These are phyloP conservation scores for Candida maltosa DNA, from an alignment of 805 yeast genomes.

Conservation along the genomic window DNA sequence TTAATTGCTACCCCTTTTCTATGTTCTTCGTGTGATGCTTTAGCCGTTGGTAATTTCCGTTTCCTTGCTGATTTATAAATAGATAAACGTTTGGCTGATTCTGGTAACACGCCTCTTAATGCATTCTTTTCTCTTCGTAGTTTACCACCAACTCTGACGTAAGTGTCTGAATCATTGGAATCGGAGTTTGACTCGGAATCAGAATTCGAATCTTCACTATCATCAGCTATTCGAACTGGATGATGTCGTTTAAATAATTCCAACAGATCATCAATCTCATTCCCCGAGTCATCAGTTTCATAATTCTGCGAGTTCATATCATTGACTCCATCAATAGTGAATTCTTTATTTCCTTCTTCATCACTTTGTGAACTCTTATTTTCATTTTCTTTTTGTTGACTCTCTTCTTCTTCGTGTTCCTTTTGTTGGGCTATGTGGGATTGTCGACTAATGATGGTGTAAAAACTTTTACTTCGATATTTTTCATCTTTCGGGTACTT, in stretches of 20 bases:
- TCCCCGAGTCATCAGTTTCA: too few relatives aligned
- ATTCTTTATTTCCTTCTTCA: slow-evolving; percentile 4
- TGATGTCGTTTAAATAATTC: slow-evolving; percentile 1
- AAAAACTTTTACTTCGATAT: slow-evolving; percentile 35
- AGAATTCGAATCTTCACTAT: slow-evolving; percentile 1
- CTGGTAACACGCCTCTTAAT: slow-evolving; percentile 36
- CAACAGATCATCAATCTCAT: slow-evolving; percentile 1
- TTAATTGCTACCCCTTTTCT: slow-evolving; percentile 37
- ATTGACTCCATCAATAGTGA: neutral
- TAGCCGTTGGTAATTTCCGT: neutral
- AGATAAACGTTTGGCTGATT: slow-evolving; percentile 33
- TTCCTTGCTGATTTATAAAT: slow-evolving; percentile 18
- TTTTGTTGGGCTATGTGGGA: slow-evolving; percentile 6
- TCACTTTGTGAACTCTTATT: neutral
- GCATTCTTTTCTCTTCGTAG: slow-evolving; percentile 24
- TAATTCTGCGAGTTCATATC: too few relatives aligned
- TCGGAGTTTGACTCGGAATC: neutral
- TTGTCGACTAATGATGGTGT: slow-evolving; percentile 29
- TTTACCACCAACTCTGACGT: slow-evolving; percentile 24
- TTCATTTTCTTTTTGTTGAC: neutral
- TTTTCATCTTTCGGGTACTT: slow-evolving; percentile 38
- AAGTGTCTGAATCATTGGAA: slow-evolving; percentile 5
- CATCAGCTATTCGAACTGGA: slow-evolving; percentile 1
- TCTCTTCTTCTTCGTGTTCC: slow-evolving; percentile 1
- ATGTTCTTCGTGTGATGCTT: slow-evolving; percentile 12